Conservation (phyloP, 31 red algal genomes). For the Porphyra umbilicalis region DNA sequence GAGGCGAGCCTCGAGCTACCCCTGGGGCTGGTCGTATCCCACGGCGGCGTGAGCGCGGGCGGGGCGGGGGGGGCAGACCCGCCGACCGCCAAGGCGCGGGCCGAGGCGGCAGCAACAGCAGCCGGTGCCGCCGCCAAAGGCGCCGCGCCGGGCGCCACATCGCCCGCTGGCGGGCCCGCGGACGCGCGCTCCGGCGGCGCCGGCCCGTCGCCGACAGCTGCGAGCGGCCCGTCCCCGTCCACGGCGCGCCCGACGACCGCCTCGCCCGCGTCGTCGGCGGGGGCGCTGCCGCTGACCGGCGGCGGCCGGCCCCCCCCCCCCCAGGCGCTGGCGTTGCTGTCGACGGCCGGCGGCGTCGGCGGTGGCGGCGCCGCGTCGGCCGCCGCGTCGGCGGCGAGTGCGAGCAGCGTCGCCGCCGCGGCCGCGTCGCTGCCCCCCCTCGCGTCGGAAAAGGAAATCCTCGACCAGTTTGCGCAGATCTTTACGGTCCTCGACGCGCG, state of each 20-base stretch:
- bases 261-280: background rate
- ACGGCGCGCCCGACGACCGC: background rate
- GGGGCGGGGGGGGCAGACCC: background rate
- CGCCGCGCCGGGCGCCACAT: background rate
- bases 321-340: background rate
- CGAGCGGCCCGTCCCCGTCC: background rate
- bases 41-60: background rate
- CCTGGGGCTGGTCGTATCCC: background rate
- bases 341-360: background rate
- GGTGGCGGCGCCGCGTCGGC: background rate
- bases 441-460: conserved; percentile 67
- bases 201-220: background rate
- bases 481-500: conserved; percentile 85
- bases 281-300: background rate
- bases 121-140: background rate
- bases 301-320: background rate
- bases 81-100: background rate
- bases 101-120: background rate
- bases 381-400: no score
- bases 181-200: background rate
- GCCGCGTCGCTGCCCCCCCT: background rate
- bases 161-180: no score
- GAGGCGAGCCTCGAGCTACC: background rate
- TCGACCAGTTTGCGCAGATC: conserved; percentile 94
- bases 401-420: no score